phyloP scores from a whole-genome alignment of 2,329 filamentous ascomycete genomes.

The Nectriaceae sp. region DNA sequence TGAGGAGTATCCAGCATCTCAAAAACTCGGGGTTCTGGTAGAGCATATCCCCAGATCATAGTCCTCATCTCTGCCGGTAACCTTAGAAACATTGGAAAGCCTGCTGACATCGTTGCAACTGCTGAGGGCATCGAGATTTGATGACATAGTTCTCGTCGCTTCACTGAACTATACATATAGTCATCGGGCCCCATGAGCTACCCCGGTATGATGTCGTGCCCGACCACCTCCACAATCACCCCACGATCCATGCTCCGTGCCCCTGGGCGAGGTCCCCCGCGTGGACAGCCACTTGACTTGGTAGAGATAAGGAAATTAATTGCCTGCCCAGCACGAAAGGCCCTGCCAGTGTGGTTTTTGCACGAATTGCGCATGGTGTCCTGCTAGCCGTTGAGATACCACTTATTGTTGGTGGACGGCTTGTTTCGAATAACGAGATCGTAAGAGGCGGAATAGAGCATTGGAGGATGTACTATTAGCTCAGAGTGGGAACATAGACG shows the following conservation, averaged over 20 bases:
- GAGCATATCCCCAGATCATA: conserved; percentile 19
- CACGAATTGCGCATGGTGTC: conserved; percentile 18
- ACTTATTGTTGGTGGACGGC: conserved; percentile 1
- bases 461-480: neutral
- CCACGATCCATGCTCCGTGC: conserved; percentile 14
- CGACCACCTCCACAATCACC: conserved; percentile 16
- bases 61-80: conserved; percentile 20
- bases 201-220: conserved; percentile 9
- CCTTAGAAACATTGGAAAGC: conserved; percentile 15
- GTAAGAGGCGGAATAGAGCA: neutral
- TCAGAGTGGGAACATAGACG: neutral
- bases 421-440: conserved; percentile 15
- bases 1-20: conserved; percentile 22
- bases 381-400: conserved; percentile 3
- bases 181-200: conserved; percentile 2
- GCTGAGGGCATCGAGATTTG: conserved; percentile 1
- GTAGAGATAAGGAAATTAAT: conserved; percentile 10
- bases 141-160: neutral
- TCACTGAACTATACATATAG: conserved; percentile 5
- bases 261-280: conserved; percentile 8
- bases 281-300: conserved; percentile 11
- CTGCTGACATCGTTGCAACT: conserved; percentile 6
- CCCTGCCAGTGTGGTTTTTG: conserved; percentile 11
- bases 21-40: conserved; percentile 21
- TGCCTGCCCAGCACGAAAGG: neutral